Base-by-base conservation (phyloP, 495 filamentous ascomycete genomes). In the Tetracladium setigerum region DNA sequence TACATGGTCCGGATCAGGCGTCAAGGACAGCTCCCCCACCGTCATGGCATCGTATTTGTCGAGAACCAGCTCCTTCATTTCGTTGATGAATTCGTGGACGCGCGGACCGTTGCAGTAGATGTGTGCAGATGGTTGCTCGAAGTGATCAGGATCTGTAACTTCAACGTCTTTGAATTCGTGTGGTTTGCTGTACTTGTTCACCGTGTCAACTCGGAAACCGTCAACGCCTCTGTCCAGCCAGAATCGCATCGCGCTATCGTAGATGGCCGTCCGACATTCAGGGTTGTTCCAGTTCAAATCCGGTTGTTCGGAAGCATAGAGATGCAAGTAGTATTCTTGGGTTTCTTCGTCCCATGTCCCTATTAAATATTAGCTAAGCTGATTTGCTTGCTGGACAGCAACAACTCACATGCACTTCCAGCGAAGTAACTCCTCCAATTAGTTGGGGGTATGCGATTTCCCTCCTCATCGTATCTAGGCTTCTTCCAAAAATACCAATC, bases 401-500 rank as follows among this genome's bases (percentile, higher is more conserved):
- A n/a, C n/a, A n/a, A n/a, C n/a, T n/a, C n/a, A n/a, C n/a, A 81
- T 2, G 69, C 73, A 49, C 65, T 71, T 8, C 70, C 73, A 12
- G 24, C 27, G 34, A 59, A 59, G 31, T 43, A 32, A 30, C 71
- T 50, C 67, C 71, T 48, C 77, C 77, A 82, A 46, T 83, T 82
- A 50, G 78, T 82, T 3, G 79, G 78, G 14, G 77, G 75, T 6
- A 67, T 61, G 6, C 74, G 61, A 18, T 72, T 69, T 4, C 78
- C 79, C 15, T 73, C 48, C 32, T 66, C 65, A 46, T 74, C 78
- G 39, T 67, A 68, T 41, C 56, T 69, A 1, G 75, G 62, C 5
- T 69, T 66, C 47, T 65, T 69, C 79, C 79, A 83, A 47, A 83
- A 66, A 58, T 83, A 82, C 78, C 79, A 83, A 47, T 81, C 67